phyloP scores from a whole-genome alignment of 2,329 filamentous ascomycete species.

The Trichoderma breve region DNA sequence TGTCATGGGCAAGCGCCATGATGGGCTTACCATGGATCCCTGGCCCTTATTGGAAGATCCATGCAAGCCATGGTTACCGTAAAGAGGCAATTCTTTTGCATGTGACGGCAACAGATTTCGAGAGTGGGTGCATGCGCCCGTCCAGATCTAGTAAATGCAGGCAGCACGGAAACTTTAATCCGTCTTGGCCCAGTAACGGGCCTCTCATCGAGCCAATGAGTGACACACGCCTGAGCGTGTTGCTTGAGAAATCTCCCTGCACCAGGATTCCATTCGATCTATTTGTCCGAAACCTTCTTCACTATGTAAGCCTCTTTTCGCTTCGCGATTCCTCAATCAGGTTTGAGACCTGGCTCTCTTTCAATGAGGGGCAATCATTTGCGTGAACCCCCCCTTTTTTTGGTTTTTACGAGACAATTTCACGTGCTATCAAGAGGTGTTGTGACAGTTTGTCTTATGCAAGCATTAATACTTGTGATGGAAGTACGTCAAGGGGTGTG shows the following conservation, averaged over 20 bases:
- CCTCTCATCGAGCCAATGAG: neutral
- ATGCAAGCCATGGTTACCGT: neutral
- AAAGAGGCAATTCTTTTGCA: constrained; percentile 1
- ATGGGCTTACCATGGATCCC: neutral
- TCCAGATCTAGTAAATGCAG: neutral
- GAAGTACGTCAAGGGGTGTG: neutral
- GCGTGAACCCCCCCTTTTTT: neutral
- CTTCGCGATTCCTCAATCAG: neutral
- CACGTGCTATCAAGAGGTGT: neutral
- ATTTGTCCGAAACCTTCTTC: neutral
- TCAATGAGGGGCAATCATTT: neutral
- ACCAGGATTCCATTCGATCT: neutral
- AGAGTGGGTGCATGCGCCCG: constrained; percentile 4
- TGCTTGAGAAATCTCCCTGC: neutral
- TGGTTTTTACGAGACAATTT: neutral
- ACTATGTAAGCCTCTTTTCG: neutral
- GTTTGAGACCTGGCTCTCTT: neutral
- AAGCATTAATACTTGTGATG: neutral
- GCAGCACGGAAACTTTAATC: constrained; percentile 13
- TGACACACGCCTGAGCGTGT: neutral
- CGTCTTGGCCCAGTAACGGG: neutral
- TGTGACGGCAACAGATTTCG: constrained; percentile 2
- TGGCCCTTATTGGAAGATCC: constrained; percentile 4
- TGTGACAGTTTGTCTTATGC: neutral
- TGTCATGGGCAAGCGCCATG: neutral